Base-by-base conservation (phyloP, 225 moss, liverwort and hornwort species). In the Marchantia polymorpha region DNA sequence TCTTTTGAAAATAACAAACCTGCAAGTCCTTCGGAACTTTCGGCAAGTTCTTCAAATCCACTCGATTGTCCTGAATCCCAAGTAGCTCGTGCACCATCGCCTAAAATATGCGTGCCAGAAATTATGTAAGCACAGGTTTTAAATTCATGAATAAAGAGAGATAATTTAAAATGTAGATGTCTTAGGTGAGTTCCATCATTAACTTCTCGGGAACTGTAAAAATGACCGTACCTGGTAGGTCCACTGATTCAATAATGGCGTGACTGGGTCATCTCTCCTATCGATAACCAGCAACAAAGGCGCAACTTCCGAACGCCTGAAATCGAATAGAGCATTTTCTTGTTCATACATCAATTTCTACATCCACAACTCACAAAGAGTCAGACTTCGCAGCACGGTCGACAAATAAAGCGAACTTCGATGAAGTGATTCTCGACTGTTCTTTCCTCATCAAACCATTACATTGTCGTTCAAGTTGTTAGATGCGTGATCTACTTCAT, bases 41-140 rank as follows among this genome's bases (percentile, higher is more conserved):
- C 14, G 93, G 88, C 50, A 93, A 87, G 79, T 88, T 91, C 55
- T 89, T 91, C 77, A 99, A 86, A 69, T 95, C 95, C 60, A 99
- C 95, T 47, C 92, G 87, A 78, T 99, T 99, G 84, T 99, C 93
- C 85, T 91, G 91, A 78, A 99, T 94, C 64, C 93, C 93, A 70
- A 99, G 85, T 53, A 99, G 85, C 85, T 99, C 99, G 85, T 99
- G 99, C 76, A 99, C 99, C 99, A 99, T 99, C 49, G 95, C 99
- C 99, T 99, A 86, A 74, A 81, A 54, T 4, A 77, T 56, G 60
- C 70, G 64, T 17, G 53, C 19, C 12, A 50, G 64, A 16, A 75
- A 75, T 71, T 23, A 20, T 30, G 25, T 31, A 54, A 74, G 73
- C n/a, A 25, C 23, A 10, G 53, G 16, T 52, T 8, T 13, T 19